These are phyloP conservation scores for Candida nemodendra DNA, from an alignment of 805 yeast genomes.

Conservation along the genomic window DNA sequence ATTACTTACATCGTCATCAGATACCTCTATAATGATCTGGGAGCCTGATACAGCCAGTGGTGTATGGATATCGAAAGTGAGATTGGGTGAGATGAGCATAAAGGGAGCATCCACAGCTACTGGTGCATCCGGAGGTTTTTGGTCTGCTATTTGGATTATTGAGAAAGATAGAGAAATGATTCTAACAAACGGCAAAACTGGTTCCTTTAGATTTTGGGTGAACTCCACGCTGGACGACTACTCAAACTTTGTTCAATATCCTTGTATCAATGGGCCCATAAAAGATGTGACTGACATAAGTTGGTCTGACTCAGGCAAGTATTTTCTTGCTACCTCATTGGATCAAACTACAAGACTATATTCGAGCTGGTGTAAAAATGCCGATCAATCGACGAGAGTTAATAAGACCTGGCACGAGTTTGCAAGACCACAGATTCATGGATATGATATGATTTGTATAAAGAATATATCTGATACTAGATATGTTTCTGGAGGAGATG, in stretches of 20 bases:
- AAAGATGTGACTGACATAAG: constrained; percentile 72
- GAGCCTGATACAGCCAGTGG: constrained; percentile 83
- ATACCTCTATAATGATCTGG: constrained; percentile 93
- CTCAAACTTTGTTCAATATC: constrained; percentile 30
- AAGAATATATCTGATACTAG: constrained; percentile 56
- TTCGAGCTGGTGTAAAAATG: constrained; percentile 54
- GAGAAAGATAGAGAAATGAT: constrained; percentile 44
- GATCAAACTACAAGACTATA: constrained; percentile 92
- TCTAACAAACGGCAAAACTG: constrained; percentile 86
- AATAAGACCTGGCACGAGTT: constrained; percentile 79
- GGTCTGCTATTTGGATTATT: constrained; percentile 68
- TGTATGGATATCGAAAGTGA: constrained; percentile 77
- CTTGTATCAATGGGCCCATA: constrained; percentile 76
- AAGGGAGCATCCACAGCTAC: constrained; percentile 99
- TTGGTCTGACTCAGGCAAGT: constrained; percentile 70
- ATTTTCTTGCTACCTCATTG: constrained; percentile 72
- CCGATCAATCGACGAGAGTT: constrained; percentile 31
- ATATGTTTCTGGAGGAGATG: constrained; percentile 95
- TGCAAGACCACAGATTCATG: constrained; percentile 97
- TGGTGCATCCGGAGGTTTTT: constrained; percentile 77
- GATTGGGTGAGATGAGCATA: constrained; percentile 89
- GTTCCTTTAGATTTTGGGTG: constrained; percentile 82
- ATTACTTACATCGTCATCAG: constrained; percentile 85
- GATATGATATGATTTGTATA: constrained; percentile 90
- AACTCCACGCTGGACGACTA: constrained; percentile 31